Conservation (phyloP, 2,329 filamentous ascomycete species). For the Raffaelea ambrosiae region DNA sequence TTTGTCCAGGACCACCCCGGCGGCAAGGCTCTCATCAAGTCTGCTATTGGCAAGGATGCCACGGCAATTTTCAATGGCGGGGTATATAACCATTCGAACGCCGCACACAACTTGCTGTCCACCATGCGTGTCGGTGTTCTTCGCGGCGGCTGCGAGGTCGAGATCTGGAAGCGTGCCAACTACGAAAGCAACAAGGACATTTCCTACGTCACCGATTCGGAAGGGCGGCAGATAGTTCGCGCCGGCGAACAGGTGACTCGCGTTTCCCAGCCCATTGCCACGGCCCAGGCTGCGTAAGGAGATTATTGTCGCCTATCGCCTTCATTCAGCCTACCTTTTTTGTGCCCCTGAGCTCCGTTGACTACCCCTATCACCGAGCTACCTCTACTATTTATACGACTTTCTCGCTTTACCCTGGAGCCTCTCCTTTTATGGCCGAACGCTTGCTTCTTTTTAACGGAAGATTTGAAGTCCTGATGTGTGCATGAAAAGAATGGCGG, state of each 20-base stretch:
- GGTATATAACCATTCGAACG: slow-evolving; percentile 84
- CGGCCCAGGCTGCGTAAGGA: slow-evolving; percentile 71
- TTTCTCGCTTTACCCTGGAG: no score
- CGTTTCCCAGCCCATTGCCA: slow-evolving; percentile 68
- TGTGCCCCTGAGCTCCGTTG: no score
- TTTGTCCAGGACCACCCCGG: slow-evolving; percentile 89
- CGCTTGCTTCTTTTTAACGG: neutral
- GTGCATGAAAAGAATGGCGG: neutral
- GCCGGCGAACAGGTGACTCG: slow-evolving; percentile 82
- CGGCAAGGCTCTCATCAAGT: slow-evolving; percentile 77
- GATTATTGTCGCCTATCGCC: neutral
- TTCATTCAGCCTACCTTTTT: neutral
- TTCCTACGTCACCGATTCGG: slow-evolving; percentile 69
- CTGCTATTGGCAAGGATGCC: slow-evolving; percentile 77
- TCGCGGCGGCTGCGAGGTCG: slow-evolving; percentile 78
- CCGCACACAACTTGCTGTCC: slow-evolving; percentile 78
- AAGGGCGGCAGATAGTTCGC: slow-evolving; percentile 74
- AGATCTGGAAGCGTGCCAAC: slow-evolving; percentile 86
- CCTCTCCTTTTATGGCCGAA: neutral
- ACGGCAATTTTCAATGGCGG: slow-evolving; percentile 89
- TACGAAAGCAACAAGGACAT: slow-evolving; percentile 71
- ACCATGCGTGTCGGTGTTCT: slow-evolving; percentile 85
- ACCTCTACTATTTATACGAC: no score
- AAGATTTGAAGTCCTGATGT: neutral
- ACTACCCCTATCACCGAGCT: no score